phyloP scores from a whole-genome alignment of 2,329 filamentous ascomycete genomes.

The Ceratocystis huliohia region DNA sequence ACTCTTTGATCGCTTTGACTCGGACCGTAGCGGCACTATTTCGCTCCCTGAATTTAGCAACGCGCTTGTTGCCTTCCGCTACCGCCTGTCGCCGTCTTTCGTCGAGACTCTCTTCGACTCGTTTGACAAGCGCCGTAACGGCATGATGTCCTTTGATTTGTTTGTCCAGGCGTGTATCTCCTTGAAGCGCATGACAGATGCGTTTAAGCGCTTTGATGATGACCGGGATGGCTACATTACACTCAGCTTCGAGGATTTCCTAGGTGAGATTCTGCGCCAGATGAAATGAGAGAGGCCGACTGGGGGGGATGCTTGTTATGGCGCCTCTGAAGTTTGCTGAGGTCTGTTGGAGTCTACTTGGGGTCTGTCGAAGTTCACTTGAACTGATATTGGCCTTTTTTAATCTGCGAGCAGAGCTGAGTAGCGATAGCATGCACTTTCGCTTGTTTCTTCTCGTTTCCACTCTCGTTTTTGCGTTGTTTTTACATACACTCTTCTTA shows the following conservation, averaged over 20 bases:
- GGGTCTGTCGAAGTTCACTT: background rate
- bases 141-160: constrained; percentile 78
- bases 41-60: constrained; percentile 76
- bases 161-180: constrained; percentile 97
- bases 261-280: constrained; percentile 55
- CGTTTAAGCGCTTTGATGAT: constrained; percentile 97
- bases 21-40: constrained; percentile 76
- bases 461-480: background rate
- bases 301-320: too few relatives aligned
- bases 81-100: constrained; percentile 73
- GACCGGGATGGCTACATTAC: constrained; percentile 90
- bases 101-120: constrained; percentile 74
- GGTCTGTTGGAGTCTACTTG: background rate
- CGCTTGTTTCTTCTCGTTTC: background rate
- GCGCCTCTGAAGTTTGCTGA: too few relatives aligned
- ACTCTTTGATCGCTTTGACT: constrained; percentile 90
- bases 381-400: background rate
- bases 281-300: constrained; percentile 33
- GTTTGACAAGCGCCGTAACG: constrained; percentile 65
- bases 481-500: background rate
- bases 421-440: background rate
- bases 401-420: too few relatives aligned
- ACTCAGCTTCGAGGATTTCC: constrained; percentile 68
- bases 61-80: constrained; percentile 84
- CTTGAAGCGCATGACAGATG: constrained; percentile 96